Percentiles rank a stretch among this genome's conserved stretches.
phyloP scores from a whole-genome alignment of 176 grass and related monocot genomes.

The maize (Zea mays) region DNA sequence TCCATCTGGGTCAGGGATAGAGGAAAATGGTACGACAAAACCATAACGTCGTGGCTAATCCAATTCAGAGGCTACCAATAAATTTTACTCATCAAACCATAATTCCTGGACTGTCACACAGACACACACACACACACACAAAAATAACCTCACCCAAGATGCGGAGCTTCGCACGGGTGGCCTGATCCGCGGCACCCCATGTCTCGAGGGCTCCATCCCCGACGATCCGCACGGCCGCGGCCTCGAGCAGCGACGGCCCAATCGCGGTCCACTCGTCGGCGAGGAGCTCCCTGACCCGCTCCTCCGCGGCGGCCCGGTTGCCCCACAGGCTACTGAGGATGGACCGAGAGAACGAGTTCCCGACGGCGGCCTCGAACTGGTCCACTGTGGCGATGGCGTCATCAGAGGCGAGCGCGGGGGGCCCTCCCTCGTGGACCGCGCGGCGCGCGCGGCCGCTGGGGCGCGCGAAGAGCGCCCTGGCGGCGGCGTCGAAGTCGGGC shows the following conservation, averaged over 20 bases:
- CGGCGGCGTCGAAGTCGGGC: slow-evolving; percentile 43
- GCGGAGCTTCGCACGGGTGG: slow-evolving; percentile 17
- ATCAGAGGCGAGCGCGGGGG: slow-evolving; percentile 14
- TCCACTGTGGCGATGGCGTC: slow-evolving; percentile 3
- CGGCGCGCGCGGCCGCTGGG: slow-evolving; percentile 38
- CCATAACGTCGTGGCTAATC: not conserved
- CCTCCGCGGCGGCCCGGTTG: slow-evolving; percentile 25
- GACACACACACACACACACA: not conserved
- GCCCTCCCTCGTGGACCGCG: slow-evolving; percentile 8
- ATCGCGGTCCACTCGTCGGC: slow-evolving; percentile 36
- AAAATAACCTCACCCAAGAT: slow-evolving; percentile 38
- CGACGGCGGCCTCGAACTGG: slow-evolving; percentile 49
- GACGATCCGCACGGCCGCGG: slow-evolving; percentile 33
- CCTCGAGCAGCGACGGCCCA: slow-evolving; percentile 41
- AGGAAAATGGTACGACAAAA: too few species aligned
- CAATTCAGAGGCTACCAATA: not conserved
- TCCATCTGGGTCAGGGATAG: not conserved
- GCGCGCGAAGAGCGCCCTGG: slow-evolving; percentile 32
- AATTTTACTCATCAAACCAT: not conserved
- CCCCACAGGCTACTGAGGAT: slow-evolving; percentile 22
- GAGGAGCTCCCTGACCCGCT: slow-evolving; percentile 44
- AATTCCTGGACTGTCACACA: not conserved
- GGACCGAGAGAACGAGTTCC: slow-evolving; percentile 29
- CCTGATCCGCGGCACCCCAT: slow-evolving; percentile 22
- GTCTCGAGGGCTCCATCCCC: slow-evolving; percentile 32